Percentiles rank a stretch among this genome's conserved stretches.
Conservation (phyloP, 163 green algal species). For the Chloromonas sp. region DNA sequence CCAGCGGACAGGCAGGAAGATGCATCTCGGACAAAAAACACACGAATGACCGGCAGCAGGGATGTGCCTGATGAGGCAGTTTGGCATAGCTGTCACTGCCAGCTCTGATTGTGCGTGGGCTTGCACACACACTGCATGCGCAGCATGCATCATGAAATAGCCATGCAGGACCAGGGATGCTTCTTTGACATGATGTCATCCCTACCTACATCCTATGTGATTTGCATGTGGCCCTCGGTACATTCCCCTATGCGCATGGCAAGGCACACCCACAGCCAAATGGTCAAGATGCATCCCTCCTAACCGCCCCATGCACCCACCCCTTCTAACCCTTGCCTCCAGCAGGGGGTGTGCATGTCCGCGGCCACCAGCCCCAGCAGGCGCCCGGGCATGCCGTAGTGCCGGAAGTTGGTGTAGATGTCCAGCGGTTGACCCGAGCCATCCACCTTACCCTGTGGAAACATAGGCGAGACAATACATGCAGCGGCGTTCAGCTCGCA, state of each 20-base stretch:
- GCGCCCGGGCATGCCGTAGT: slow-evolving; percentile 65
- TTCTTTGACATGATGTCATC: no score
- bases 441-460: slow-evolving; percentile 3
- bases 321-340: not conserved
- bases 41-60: no score
- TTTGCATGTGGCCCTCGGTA: no score
- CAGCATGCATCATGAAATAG: no score
- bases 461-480: not conserved
- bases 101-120: no score
- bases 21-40: not conserved
- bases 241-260: no score
- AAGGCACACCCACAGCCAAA: no score
- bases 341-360: slow-evolving; percentile 58
- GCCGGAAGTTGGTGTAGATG: slow-evolving; percentile 83
- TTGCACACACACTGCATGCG: no score
- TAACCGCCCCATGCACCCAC: not conserved
- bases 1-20: slow-evolving; percentile 3
- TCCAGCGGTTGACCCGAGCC: slow-evolving; percentile 34
- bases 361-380: slow-evolving; percentile 73
- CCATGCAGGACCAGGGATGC: no score
- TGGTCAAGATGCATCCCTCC: not conserved
- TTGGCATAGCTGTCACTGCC: not conserved
- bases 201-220: no score
- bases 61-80: not conserved
- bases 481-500: no score